These are phyloP conservation scores for Candida schatavii DNA, from an alignment of 805 yeast species.

Conservation along the genomic window DNA sequence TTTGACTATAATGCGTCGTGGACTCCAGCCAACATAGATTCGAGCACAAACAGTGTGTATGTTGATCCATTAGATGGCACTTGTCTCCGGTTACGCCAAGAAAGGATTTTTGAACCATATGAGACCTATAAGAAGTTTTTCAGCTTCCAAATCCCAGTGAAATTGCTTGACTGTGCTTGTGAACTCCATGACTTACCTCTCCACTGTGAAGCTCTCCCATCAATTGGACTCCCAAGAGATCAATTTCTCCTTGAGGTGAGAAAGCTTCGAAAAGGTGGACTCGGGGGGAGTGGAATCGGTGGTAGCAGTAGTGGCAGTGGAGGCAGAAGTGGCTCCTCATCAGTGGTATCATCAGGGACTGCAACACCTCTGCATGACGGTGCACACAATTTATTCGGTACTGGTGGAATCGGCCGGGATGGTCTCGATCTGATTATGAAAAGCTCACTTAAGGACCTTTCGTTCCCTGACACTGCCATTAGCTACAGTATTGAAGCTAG, in stretches of 20 bases:
- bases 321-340: too few species aligned
- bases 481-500: conserved; percentile 28
- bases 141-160: conserved; percentile 23
- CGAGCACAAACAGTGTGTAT: conserved; percentile 3
- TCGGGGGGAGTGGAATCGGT: background rate
- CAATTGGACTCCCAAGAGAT: conserved; percentile 24
- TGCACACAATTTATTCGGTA: background rate
- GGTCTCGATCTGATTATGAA: conserved; percentile 7
- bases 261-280: conserved; percentile 10
- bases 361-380: background rate
- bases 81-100: conserved; percentile 13
- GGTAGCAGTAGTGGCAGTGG: background rate
- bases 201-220: conserved; percentile 23
- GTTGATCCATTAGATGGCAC: conserved; percentile 22
- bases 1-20: conserved; percentile 29
- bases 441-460: conserved; percentile 20
- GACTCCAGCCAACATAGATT: conserved; percentile 23
- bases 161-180: conserved; percentile 28
- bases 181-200: conserved; percentile 21
- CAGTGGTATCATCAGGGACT: too few species aligned
- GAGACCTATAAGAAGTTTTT: conserved; percentile 26
- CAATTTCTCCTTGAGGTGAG: conserved; percentile 21
- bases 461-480: conserved; percentile 25
- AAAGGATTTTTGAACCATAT: conserved; percentile 19
- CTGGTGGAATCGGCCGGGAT: background rate